phyloP scores from a whole-genome alignment of 2,329 filamentous ascomycete species.

The Trichophyton mentagrophytes region DNA sequence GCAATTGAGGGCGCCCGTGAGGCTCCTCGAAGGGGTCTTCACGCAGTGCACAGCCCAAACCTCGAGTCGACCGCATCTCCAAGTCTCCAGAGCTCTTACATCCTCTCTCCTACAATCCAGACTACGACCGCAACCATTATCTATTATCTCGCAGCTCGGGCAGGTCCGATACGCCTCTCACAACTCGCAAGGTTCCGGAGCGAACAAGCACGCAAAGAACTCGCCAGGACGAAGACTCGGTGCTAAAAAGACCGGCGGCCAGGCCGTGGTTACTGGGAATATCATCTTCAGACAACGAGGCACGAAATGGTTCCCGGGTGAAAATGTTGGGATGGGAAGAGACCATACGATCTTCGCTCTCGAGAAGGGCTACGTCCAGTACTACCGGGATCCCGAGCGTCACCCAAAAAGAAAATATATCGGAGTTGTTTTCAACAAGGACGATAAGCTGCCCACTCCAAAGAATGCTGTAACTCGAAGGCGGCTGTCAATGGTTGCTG shows the following conservation, averaged over 20 bases:
- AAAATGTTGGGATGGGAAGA: constrained; percentile 88
- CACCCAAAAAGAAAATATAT: constrained; percentile 91
- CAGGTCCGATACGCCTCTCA: constrained; percentile 50
- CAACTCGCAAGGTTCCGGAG: constrained; percentile 48
- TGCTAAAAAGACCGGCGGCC: constrained; percentile 83
- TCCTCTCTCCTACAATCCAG: neutral
- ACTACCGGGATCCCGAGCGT: constrained; percentile 74
- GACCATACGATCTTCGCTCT: constrained; percentile 92
- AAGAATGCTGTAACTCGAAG: constrained; percentile 60
- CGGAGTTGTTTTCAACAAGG: constrained; percentile 75
- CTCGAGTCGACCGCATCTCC: constrained; percentile 1
- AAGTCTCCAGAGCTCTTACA: constrained; percentile 13
- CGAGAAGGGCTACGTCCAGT: constrained; percentile 81
- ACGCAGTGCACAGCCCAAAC: constrained; percentile 20
- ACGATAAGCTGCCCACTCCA: constrained; percentile 66
- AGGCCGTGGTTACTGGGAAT: constrained; percentile 89
- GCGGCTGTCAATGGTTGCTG: constrained; percentile 58
- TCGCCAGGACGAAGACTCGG: constrained; percentile 76
- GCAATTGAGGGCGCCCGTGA: constrained; percentile 27
- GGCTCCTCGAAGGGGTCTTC: constrained; percentile 28
- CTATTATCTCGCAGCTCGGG: constrained; percentile 26
- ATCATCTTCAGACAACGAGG: constrained; percentile 97
- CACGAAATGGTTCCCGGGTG: constrained; percentile 85
- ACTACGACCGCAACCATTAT: constrained; percentile 16
- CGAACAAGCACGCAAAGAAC: constrained; percentile 54